phyloP scores from a whole-genome alignment of 2,329 filamentous ascomycete genomes.

The Colletotrichum higginsianum region DNA sequence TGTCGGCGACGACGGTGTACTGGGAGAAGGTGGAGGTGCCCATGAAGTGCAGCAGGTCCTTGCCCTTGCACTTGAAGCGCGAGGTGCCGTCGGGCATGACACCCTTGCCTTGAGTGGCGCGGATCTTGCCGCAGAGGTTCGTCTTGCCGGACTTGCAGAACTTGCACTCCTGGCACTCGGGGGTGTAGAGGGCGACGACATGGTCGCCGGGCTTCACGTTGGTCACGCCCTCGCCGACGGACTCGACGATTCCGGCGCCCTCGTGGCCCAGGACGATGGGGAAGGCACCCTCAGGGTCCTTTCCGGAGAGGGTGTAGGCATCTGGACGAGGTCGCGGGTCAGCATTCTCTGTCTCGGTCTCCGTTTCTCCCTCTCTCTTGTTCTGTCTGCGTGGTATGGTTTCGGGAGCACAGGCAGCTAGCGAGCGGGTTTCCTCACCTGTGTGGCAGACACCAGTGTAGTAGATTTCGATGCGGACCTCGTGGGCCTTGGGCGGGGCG shows the following conservation, averaged over 20 bases:
- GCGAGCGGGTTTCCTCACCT: conserved; percentile 66
- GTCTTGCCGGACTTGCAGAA: conserved; percentile 99
- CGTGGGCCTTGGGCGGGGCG: conserved; percentile 87
- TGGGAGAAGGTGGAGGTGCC: conserved; percentile 98
- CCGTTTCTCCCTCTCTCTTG: not conserved
- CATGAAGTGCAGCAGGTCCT: conserved; percentile 99
- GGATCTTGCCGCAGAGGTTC: conserved; percentile 98
- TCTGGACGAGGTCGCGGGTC: conserved; percentile 64
- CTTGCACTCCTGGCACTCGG: conserved; percentile 98
- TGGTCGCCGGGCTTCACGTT: conserved; percentile 95
- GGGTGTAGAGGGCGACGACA: conserved; percentile 92
- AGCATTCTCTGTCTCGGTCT: not conserved
- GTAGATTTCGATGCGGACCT: conserved; percentile 97
- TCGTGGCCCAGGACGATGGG: conserved; percentile 92
- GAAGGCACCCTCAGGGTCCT: conserved; percentile 96
- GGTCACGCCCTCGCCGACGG: conserved; percentile 93
- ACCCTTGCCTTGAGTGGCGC: conserved; percentile 91
- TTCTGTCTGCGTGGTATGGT: not conserved
- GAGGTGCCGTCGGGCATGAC: conserved; percentile 98
- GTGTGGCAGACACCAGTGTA: conserved; percentile 99
- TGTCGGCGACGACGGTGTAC: conserved; percentile 98
- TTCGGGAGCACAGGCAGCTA: conserved; percentile 33
- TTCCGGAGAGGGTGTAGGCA: conserved; percentile 95
- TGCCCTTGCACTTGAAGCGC: conserved; percentile 94
- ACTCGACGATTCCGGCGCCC: conserved; percentile 93